phyloP scores from a whole-genome alignment of 176 grass and related monocot genomes.

The Juncus inflexus region DNA sequence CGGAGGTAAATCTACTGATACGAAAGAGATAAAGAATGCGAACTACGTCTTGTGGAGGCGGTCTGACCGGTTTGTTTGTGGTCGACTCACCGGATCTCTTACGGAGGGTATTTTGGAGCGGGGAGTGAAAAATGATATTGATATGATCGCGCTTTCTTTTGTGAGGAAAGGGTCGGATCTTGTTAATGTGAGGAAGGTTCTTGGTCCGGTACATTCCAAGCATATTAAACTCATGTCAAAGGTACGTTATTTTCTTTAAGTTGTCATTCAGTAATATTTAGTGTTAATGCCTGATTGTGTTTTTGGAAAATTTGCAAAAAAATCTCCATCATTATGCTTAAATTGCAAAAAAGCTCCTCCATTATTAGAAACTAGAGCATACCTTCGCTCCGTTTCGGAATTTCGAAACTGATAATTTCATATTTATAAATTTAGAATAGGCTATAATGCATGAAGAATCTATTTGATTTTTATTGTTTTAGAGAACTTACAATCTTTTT shows the following conservation, averaged over 20 bases:
- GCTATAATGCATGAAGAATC: too few species aligned
- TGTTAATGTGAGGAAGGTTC: slow-evolving; percentile 61
- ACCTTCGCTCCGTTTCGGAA: too few species aligned
- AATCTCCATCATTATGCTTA: neutral
- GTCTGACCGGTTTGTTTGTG: slow-evolving; percentile 57
- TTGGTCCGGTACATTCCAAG: slow-evolving; percentile 57
- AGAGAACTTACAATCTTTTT: too few species aligned
- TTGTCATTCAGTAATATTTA: neutral
- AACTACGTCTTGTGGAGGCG: too few species aligned
- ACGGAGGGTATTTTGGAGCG: slow-evolving; percentile 80
- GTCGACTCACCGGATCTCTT: slow-evolving; percentile 79
- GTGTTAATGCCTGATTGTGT: too few species aligned
- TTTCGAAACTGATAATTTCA: too few species aligned
- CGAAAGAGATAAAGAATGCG: slow-evolving; percentile 34
- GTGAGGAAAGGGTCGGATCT: slow-evolving; percentile 95
- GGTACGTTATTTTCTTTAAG: slow-evolving; percentile 35
- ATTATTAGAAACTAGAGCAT: too few species aligned
- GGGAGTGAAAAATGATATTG: slow-evolving; percentile 86
- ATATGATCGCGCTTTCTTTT: slow-evolving; percentile 87
- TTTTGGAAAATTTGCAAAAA: neutral
- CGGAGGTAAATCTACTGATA: too few species aligned
- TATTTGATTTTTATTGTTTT: too few species aligned
- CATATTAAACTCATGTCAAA: slow-evolving; percentile 94
- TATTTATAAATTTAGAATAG: too few species aligned
- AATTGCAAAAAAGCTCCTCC: too few species aligned